Conservation (phyloP, 208 protist species). For the Herpetomonas samuelpessoai region DNA sequence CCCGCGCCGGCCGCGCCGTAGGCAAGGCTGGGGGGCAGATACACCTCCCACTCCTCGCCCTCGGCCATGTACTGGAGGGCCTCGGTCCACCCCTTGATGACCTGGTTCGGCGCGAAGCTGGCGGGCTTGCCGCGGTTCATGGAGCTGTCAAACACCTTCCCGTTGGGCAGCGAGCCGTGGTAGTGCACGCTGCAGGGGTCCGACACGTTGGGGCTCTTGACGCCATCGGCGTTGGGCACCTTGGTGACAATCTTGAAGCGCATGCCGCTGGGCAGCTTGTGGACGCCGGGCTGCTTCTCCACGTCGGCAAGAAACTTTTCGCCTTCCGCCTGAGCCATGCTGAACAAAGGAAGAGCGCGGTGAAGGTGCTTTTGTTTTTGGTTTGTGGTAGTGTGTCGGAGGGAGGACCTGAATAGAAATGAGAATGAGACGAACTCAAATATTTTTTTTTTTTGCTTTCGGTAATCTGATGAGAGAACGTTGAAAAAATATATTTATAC, state of each 20-base stretch:
- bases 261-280: constrained; percentile 78
- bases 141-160: constrained; percentile 83
- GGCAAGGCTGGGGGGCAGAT: constrained; percentile 65
- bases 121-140: constrained; percentile 56
- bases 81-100: constrained; percentile 86
- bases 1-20: constrained; percentile 69
- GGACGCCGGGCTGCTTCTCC: constrained; percentile 27
- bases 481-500: no score
- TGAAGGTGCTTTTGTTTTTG: constrained; percentile 4
- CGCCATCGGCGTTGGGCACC: constrained; percentile 22
- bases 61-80: constrained; percentile 85
- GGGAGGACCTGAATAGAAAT: no score
- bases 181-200: constrained; percentile 83
- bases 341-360: background rate
- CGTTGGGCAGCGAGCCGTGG: constrained; percentile 60
- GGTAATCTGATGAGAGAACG: no score
- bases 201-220: constrained; percentile 35
- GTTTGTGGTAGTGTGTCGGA: no score
- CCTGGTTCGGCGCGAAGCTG: constrained; percentile 63
- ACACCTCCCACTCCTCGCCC: constrained; percentile 85
- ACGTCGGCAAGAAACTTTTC: constrained; percentile 47
- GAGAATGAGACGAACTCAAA: no score
- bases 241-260: constrained; percentile 62
- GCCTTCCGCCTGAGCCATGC: constrained; percentile 16
- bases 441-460: no score